Conservation (phyloP, 805 yeast species). For the Candida xiaguanensis region DNA sequence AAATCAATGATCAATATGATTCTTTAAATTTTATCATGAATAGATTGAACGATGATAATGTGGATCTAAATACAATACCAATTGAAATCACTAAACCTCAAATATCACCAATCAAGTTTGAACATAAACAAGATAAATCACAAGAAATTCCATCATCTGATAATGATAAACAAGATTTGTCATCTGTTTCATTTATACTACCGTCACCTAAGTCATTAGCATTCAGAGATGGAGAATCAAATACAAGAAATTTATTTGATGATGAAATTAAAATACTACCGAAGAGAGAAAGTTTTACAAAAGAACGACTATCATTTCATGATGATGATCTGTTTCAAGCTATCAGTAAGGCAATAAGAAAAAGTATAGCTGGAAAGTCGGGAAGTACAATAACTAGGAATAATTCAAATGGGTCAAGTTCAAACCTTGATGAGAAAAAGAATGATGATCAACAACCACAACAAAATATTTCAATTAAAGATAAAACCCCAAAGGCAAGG, state of each 20-base stretch:
- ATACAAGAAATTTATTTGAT: background rate
- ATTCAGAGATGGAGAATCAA: background rate
- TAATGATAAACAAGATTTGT: background rate
- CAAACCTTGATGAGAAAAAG: background rate
- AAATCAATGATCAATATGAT: background rate
- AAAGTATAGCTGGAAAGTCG: slow-evolving; percentile 38
- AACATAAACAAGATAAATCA: background rate
- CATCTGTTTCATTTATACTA: slow-evolving; percentile 4
- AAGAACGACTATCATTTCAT: background rate
- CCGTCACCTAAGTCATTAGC: slow-evolving; percentile 6
- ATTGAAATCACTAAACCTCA: too few relatives aligned
- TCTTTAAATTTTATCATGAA: slow-evolving; percentile 3
- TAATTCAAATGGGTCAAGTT: background rate
- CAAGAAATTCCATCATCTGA: background rate
- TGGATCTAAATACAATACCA: background rate
- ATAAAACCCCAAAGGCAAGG: slow-evolving; percentile 25
- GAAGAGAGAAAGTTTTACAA: background rate
- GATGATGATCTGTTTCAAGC: slow-evolving; percentile 45
- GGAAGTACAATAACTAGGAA: background rate
- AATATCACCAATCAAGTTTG: too few relatives aligned
- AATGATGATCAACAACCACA: background rate
- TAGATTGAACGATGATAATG: background rate
- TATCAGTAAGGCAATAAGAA: slow-evolving; percentile 44
- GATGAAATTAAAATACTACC: background rate
- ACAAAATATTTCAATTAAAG: background rate